Evolutionary conservation across 2,329 filamentous ascomycete species (phyloP).

Genomic region (Neurospora crassa): DNA sequence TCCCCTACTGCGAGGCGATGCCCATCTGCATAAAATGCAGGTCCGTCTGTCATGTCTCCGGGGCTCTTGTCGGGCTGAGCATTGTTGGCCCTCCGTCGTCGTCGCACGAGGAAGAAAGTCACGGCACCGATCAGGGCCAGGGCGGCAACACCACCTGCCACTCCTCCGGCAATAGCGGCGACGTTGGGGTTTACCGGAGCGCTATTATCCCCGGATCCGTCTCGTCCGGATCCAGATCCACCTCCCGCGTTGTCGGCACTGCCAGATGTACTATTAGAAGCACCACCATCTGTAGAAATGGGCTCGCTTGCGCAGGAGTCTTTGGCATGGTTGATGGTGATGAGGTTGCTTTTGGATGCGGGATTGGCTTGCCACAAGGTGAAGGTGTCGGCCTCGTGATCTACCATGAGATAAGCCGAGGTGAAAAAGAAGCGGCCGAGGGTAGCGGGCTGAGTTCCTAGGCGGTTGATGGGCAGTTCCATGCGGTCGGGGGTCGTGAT

Average conservation of each 20-base stretch:
- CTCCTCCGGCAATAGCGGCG: conserved; percentile 12
- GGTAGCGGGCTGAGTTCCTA: conserved; percentile 14
- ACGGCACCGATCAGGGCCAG: conserved; percentile 5
- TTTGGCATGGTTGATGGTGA: not conserved
- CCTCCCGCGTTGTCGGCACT: not conserved
- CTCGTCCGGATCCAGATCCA: not conserved
- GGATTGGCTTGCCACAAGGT: conserved; percentile 27
- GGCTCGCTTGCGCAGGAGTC: not conserved
- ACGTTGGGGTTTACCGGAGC: not conserved
- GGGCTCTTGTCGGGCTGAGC: not conserved
- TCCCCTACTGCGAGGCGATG: not conserved
- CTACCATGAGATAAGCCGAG: conserved; percentile 27
- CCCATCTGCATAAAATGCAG: not conserved
- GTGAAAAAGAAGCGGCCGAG: conserved; percentile 27
- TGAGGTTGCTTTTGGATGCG: conserved; percentile 4
- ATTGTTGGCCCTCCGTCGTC: not conserved
- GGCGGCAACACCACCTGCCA: conserved; percentile 8
- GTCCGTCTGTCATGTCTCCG: not conserved
- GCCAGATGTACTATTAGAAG: not conserved
- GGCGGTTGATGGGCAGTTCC: conserved; percentile 19
- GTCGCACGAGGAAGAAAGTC: conserved; percentile 9
- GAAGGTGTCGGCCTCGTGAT: conserved; percentile 23
- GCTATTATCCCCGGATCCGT: not conserved
- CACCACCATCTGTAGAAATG: not conserved
- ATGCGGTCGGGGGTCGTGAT: conserved; percentile 8